These are phyloP conservation scores for Umbelopsis vinacea DNA, from an alignment of 192 early-diverging fungal species.

Conservation along the genomic window DNA sequence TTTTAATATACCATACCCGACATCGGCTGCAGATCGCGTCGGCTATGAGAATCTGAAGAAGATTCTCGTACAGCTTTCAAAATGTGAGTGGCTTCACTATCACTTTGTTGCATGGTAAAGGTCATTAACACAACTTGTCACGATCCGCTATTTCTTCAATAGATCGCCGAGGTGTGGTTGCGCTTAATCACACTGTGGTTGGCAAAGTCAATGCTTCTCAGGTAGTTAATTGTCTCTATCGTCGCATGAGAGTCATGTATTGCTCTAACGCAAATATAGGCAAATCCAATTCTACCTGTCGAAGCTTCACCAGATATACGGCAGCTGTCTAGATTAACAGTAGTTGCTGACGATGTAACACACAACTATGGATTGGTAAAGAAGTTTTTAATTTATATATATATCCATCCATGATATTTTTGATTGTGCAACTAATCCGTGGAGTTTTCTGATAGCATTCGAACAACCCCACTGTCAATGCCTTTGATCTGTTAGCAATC, in stretches of 20 bases:
- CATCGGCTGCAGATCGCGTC: constrained; percentile 28
- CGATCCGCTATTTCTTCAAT: not conserved
- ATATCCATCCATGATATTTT: not conserved
- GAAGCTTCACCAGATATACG: constrained; percentile 42
- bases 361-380: constrained; percentile 61
- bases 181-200: constrained; percentile 52
- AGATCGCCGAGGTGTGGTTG: constrained; percentile 67
- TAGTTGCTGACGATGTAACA: constrained; percentile 60
- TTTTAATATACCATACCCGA: constrained; percentile 56
- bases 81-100: constrained; percentile 39
- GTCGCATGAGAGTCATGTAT: not conserved
- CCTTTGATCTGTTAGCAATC: constrained; percentile 76
- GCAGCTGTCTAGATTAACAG: constrained; percentile 60
- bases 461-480: constrained; percentile 33
- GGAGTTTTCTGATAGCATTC: constrained; percentile 36
- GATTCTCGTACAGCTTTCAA: constrained; percentile 47
- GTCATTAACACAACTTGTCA: not conserved
- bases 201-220: constrained; percentile 50
- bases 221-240: constrained; percentile 16
- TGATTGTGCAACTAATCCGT: not conserved
- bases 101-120: not conserved
- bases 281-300: constrained; percentile 6
- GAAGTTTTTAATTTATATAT: not conserved
- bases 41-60: constrained; percentile 49
- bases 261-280: not conserved